phyloP scores from a whole-genome alignment of 1,139 yeast genomes.

The Lodderomyces oxycetoniae region DNA sequence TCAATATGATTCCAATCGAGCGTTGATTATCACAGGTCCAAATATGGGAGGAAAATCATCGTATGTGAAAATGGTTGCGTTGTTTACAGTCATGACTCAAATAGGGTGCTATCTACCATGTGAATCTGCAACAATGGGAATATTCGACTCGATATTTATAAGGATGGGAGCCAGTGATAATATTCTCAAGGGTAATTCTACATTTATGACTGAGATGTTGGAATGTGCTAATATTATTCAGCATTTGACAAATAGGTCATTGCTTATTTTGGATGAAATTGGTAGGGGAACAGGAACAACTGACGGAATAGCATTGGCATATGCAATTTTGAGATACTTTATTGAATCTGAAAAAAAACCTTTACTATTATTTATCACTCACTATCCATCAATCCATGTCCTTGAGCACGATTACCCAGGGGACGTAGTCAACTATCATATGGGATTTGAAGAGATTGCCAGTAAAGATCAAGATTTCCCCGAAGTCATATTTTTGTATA shows the following conservation, averaged over 20 bases:
- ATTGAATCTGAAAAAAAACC: conserved; percentile 44
- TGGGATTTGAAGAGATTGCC: conserved; percentile 62
- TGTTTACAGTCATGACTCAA: conserved; percentile 51
- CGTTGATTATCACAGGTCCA: conserved; percentile 55
- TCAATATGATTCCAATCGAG: conserved; percentile 39
- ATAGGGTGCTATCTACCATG: conserved; percentile 46
- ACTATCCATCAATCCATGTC: conserved; percentile 68
- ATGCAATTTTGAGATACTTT: conserved; percentile 66
- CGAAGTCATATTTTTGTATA: conserved; percentile 56
- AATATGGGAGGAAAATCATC: conserved; percentile 81
- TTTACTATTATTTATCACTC: conserved; percentile 76
- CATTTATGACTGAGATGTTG: conserved; percentile 70
- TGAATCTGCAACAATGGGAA: conserved; percentile 45
- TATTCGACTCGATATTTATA: conserved; percentile 53
- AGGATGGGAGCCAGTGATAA: conserved; percentile 77
- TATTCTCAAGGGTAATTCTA: conserved; percentile 62
- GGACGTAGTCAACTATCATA: conserved; percentile 58
- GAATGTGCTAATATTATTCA: conserved; percentile 59
- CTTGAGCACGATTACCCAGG: conserved; percentile 34
- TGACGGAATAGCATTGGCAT: conserved; percentile 88
- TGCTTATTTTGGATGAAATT: conserved; percentile 78
- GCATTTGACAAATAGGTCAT: conserved; percentile 41
- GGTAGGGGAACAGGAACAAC: conserved; percentile 85
- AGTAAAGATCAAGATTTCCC: conserved; percentile 27
- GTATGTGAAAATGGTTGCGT: conserved; percentile 59